Evolutionary conservation across 768 basidiomycete genomes (phyloP), one percentile per base, ranked within the genome.

Genomic region (Podaxis sp.): DNA sequence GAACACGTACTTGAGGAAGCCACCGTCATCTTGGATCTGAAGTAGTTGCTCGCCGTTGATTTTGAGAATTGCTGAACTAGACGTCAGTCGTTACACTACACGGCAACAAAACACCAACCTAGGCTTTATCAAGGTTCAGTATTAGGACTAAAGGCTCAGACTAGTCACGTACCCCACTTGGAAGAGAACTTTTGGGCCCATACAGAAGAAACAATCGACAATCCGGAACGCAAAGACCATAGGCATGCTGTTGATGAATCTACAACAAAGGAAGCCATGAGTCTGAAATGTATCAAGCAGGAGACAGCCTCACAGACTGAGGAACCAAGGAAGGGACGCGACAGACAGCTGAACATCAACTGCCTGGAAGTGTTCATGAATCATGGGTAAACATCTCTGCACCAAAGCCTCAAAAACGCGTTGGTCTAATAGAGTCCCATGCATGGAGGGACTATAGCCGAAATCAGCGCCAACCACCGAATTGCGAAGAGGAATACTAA

Each of bases 131-230:
- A 28, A 40, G 13, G 11, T 44, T 47, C 40, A 54, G 50, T 23
- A 21, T 58, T 25, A 21, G 53, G 79, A 83, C 71, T 67, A 86
- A 85, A 87, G 56, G 87, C 77, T 57, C 85, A 86, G 67, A 48
- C 18, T 48, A 55, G 67, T 37, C 25, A 75, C 89, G 72, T 71
- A 95, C 93, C 95, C 96, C 57, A 99, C 93, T 84, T 99, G 97
- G 79, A 99, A 99, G 44, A 99, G 76, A 1, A 99, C 97, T 67
- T 96, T 98, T 0, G 95, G 93, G 0, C 97, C 97, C 96, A 99
- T 98, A 66, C 94, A 95, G 76, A 98, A 89, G 78, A 98, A 95
- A 71, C 95, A 98, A 71, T 98, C 95, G 2, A 95, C 93, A 69
- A 97, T 92, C 35, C 97, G 86, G 79, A 97, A 99, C 0, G 96